Conservation (phyloP, 148 eudicot species). For the Rhododendron henanense region DNA sequence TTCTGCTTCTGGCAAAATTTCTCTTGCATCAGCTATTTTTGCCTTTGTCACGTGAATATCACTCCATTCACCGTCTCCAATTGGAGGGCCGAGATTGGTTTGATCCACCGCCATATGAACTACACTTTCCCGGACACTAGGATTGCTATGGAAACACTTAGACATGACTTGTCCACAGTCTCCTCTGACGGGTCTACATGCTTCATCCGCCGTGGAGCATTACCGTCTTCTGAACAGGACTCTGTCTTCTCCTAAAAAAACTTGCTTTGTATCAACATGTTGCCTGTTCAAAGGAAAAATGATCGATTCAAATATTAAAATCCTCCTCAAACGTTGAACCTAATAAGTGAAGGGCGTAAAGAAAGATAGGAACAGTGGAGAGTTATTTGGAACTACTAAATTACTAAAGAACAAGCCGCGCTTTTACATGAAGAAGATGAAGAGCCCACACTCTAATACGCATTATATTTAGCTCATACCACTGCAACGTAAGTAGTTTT, state of each 20-base stretch:
- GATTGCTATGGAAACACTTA: constrained; percentile 53
- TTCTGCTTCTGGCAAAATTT: no score
- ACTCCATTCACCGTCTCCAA: constrained; percentile 72
- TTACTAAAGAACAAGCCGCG: no score
- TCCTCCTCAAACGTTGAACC: not conserved
- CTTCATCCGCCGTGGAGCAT: constrained; percentile 57
- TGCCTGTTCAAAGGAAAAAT: constrained; percentile 44
- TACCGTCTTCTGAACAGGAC: constrained; percentile 50
- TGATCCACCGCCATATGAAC: constrained; percentile 43
- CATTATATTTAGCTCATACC: not conserved
- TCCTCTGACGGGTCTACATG: constrained; percentile 79
- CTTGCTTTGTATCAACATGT: constrained; percentile 59
- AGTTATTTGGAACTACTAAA: no score
- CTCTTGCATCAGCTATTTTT: constrained; percentile 26
- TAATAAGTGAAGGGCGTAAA: not conserved
- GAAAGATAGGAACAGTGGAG: not conserved
- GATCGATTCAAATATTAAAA: not conserved
- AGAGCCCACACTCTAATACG: not conserved
- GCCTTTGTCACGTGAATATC: constrained; percentile 87
- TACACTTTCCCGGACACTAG: constrained; percentile 48
- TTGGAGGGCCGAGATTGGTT: constrained; percentile 32
- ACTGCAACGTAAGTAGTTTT: not conserved
- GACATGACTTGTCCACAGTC: constrained; percentile 90
- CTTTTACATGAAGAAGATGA: not conserved
- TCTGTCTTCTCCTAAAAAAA: constrained; percentile 67